Base-by-base conservation (phyloP, 2,329 filamentous ascomycete species). In the Ilyonectria mors-panacis region DNA sequence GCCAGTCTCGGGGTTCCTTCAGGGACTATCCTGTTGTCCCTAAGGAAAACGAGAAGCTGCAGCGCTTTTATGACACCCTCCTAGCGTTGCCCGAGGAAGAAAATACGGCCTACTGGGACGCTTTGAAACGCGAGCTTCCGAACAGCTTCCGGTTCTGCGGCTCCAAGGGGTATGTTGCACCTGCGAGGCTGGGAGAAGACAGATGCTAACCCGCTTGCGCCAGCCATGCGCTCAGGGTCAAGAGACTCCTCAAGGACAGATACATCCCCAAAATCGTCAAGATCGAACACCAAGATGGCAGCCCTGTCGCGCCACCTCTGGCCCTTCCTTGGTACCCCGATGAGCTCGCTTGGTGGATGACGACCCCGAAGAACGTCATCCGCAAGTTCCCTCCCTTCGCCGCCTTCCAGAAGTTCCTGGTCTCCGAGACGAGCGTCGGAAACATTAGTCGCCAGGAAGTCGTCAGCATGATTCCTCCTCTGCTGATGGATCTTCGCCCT, bases 71-170 rank as follows among this genome's bases (percentile, higher is more conserved):
- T 85, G 92, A 97, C 78, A 85, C 87, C 69, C 86, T 95, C 33
- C 87, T 93, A 6, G 88, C 94, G 66, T 84, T 98, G 8, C 87
- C 92, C 1, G 93, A 94, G 56, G 89, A 91, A 51, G 95, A 98
- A 83, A 90, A 89, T 76, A 85, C 90, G 63, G 86, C 88, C 10
- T 98, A 98, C 82, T 99, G 96, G 96, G 87, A 88, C 42, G 89
- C 93, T 1, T 85, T 98, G 79, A 89, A 91, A 76, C 89, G 92
- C 70, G 95, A 98, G 78, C 85, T 99, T 57, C 96, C 96, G 63
- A 98, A 98, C 84, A 98, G 95, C 82, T 99, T 98, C 85, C 91
- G 96, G 68, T 99, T 99, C 83, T 97, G 94, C 67, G 96, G 96
- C 42, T 98, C 94, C 53, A 97, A 95, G 86, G 93, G 94, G 92